A percentile compares a stretch with the other conserved stretches of the same genome.
Conservation (phyloP, 768 basidiomycete genomes). For the Suillus placidus region DNA sequence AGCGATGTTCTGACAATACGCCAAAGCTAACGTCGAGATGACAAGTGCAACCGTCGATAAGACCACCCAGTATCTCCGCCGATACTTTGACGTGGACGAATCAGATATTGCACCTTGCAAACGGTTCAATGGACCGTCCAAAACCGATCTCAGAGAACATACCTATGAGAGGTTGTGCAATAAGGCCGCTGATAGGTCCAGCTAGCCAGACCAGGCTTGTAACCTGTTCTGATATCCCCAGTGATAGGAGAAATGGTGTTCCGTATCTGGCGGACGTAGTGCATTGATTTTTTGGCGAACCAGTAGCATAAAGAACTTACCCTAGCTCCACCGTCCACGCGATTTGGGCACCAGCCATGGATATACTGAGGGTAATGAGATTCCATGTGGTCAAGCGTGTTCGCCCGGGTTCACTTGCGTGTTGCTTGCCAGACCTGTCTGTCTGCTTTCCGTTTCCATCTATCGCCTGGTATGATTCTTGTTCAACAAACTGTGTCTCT, state of each 20-base stretch:
- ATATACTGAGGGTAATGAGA: conserved; percentile 80
- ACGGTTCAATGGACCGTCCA: conserved; percentile 13
- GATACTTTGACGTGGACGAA: conserved; percentile 86
- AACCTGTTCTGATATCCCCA: conserved; percentile 83
- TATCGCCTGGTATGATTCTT: conserved; percentile 35
- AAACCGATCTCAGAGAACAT: conserved; percentile 20
- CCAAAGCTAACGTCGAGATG: conserved; percentile 75
- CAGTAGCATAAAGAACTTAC: conserved; percentile 45
- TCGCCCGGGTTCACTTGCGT: conserved; percentile 27
- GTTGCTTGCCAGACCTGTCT: not conserved
- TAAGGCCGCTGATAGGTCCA: conserved; percentile 91
- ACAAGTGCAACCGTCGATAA: conserved; percentile 83
- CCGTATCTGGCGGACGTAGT: conserved; percentile 67
- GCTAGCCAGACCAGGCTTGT: conserved; percentile 96
- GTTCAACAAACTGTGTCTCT: conserved; percentile 26
- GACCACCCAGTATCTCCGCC: conserved; percentile 92
- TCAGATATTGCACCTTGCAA: conserved; percentile 89
- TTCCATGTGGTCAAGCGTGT: conserved; percentile 56
- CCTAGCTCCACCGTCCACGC: conserved; percentile 96
- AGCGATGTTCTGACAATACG: conserved; percentile 79
- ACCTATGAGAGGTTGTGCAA: conserved; percentile 99
- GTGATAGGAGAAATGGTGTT: conserved; percentile 85
- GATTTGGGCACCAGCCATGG: conserved; percentile 94
- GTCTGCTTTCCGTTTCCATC: conserved; percentile 32
- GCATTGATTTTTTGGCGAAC: not conserved